Evolutionary conservation across 495 filamentous ascomycete genomes (phyloP), one percentile per base, ranked within the genome.

Genomic region (Penicillium paradoxum): DNA sequence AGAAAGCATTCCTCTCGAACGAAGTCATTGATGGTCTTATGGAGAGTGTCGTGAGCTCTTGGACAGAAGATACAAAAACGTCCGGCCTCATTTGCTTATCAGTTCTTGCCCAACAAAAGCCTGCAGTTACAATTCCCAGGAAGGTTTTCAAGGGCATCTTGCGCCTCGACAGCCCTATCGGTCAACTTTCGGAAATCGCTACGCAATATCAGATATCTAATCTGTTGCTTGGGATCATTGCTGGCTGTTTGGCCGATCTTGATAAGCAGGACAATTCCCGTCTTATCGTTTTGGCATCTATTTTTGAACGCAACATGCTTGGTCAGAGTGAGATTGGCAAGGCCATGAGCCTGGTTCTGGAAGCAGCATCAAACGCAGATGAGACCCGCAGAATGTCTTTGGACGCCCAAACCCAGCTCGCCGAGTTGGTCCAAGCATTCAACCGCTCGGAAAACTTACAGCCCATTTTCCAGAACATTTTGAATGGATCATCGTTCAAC

Each of bases 1-100:
- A 89, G 18, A 97, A 96, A 65, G 82, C 84, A 8, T 73, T 76
- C 19, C 76, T 97, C 14, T 79, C 85, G 22, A 89, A 96, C 56
- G 80, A 79, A 43, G 79, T 90, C 4, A 68, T 97, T 22, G 75
- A 83, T 49, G 83, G 82, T 4, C 73, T 97, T 56, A 96, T 97
- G 91, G 86, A 91, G 57, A 87, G 88, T 40, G 77, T 97, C 18
- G 85, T 85, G 10, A 71, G 70, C 19, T 86, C 86, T 6, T 95
- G 87, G 87, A 84, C 81, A 1, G 60, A 72, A 21, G 88, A 89
- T 40, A 91, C 86, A 0, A 58, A 81, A 3, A 77, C 80, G 14
- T 79, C 87, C 2, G 89, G 87, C n/a, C 73, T 97, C 17, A 80
- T 90, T 19, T 95, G 89, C 58, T 65, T 97, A 17, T 82, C 86